Base-by-base conservation (phyloP, 495 filamentous ascomycete species). In the Neurospora cerealis region DNA sequence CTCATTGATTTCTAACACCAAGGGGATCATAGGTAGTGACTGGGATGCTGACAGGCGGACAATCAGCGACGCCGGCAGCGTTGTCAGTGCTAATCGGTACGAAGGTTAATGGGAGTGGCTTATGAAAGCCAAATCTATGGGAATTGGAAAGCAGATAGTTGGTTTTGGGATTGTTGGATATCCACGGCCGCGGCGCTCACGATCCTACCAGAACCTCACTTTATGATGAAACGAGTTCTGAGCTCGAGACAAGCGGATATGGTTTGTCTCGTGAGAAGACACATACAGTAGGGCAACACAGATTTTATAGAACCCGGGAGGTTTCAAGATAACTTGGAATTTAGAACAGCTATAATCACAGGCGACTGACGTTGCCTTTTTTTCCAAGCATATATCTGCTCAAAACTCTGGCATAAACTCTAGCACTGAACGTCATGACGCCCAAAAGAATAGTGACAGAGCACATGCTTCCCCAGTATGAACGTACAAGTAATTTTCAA, bases 31-130 rank as follows among this genome's bases (percentile, higher is more conserved):
- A 1, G 75, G 77, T 15, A 80, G 76, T 40, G 81, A 81, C 48
- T 80, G 78, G 72, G 80, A 79, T 10, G 70, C 69, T 2, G 80
- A 81, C 17, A 69, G 74, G 11, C 76, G 74, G 48, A 77, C 78
- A 6, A 72, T 72, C 5, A 83, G 81, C 54, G 81, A 83, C 38
- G 77, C 75, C 38, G 79, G 78, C 2, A 80, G 78, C 34, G 72
- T 78, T 13, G 72, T 73, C 21, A 80, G 79, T 38, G 60, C 21
- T 32, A 70, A 39, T 37, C 42, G 73, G 19, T 78, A 66, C 3
- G 54, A 66, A 1, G 13, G 54, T 7, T 66, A 8, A 34, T 66
- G 28, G 21, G 32, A 13, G 54, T 66, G 24, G 28, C 48, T 19
- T 66, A 34, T 5, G 54, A 17, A 28, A 28, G 48, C 24, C 21